A percentile compares a stretch with the other conserved stretches of the same genome.
phyloP scores from a whole-genome alignment of 768 basidiomycete species.

The Mycena leptocephala region DNA sequence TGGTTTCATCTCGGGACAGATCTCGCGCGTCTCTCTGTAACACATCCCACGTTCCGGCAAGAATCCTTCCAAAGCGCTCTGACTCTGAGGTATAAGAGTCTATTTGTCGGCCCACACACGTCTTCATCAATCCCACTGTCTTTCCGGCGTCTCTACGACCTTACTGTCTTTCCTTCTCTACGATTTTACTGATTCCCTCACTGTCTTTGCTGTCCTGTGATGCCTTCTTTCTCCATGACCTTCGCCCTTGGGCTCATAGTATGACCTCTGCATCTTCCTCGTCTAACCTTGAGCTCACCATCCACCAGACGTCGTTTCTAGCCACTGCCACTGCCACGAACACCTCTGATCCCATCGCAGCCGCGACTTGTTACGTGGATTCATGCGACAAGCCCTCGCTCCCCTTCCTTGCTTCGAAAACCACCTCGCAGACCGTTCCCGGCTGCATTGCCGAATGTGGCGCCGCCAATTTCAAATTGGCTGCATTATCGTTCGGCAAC shows the following conservation, averaged over 20 bases:
- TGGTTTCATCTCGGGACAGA: conserved; percentile 24
- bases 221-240: conserved; percentile 18
- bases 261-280: conserved; percentile 11
- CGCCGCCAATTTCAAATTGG: conserved; percentile 6
- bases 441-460: conserved; percentile 15
- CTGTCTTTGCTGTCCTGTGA: conserved; percentile 14
- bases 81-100: conserved; percentile 25
- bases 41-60: conserved; percentile 15
- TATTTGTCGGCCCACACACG: conserved; percentile 17
- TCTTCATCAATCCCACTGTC: conserved; percentile 14
- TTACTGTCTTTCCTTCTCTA: conserved; percentile 13
- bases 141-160: conserved; percentile 4
- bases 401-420: conserved; percentile 12
- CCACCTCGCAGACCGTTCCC: conserved; percentile 9
- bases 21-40: conserved; percentile 17
- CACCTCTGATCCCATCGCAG: conserved; percentile 2
- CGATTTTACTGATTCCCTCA: conserved; percentile 9
- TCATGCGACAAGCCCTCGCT: conserved; percentile 14
- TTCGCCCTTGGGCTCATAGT: conserved; percentile 20
- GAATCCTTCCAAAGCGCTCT: conserved; percentile 16
- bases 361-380: conserved; percentile 14
- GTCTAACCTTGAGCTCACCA: conserved; percentile 21
- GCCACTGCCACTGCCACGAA: conserved; percentile 18
- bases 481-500: conserved; percentile 1
- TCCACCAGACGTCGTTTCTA: conserved; percentile 16